These are phyloP conservation scores for Oryza longistaminata DNA, from an alignment of 176 grass and related monocot genomes.

Conservation along the genomic window DNA sequence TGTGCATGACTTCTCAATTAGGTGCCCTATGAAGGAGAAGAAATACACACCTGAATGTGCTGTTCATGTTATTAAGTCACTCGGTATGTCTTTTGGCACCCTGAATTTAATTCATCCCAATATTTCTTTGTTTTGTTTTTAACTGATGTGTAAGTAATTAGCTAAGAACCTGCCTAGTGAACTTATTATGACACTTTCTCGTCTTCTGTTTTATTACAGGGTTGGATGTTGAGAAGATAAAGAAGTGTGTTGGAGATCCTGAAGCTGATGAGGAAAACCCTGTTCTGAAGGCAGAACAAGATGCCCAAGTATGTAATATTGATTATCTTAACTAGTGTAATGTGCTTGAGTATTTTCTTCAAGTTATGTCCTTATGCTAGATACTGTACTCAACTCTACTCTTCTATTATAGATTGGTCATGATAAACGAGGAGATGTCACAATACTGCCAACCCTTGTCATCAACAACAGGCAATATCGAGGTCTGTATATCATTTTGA, in stretches of 20 bases:
- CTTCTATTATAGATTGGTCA: conserved; percentile 62
- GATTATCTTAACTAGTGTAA: conserved; percentile 6
- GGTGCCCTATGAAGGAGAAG: conserved; percentile 91
- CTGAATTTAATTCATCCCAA: background rate
- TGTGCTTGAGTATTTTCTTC: conserved; percentile 3
- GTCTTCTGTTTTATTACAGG: conserved; percentile 39
- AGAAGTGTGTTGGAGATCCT: conserved; percentile 78
- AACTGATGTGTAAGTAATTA: background rate
- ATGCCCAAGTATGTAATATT: conserved; percentile 56
- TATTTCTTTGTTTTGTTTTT: conserved; percentile 24
- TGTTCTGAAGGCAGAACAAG: conserved; percentile 88
- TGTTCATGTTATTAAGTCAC: conserved; percentile 64
- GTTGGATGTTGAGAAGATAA: conserved; percentile 63
- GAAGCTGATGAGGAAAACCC: conserved; percentile 72
- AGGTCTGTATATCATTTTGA: conserved; percentile 51
- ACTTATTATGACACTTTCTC: background rate
- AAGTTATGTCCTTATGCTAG: background rate
- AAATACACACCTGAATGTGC: conserved; percentile 81
- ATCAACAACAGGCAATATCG: conserved; percentile 88
- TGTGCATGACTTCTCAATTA: conserved; percentile 86
- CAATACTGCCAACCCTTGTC: conserved; percentile 88
- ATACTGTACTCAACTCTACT: conserved; percentile 24
- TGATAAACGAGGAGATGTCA: conserved; percentile 79
- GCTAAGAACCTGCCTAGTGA: background rate
- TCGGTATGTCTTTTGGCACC: conserved; percentile 55